Conservation (phyloP, 768 basidiomycete genomes). For the Russula compacta region DNA sequence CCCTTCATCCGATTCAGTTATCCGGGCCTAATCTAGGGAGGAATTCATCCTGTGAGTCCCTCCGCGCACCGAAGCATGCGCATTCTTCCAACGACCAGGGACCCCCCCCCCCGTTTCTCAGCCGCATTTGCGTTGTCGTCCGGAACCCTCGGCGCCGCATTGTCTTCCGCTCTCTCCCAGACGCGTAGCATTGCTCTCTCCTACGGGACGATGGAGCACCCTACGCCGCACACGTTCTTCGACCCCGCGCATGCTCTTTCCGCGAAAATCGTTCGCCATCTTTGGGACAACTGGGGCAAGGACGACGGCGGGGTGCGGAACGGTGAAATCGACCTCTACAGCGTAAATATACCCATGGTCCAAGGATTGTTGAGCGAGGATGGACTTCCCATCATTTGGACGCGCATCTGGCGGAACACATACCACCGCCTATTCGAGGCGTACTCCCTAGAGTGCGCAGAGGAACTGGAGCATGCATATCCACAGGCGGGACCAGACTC, state of each 20-base stretch:
- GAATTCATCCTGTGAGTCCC: conserved; percentile 62
- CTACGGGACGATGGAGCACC: conserved; percentile 62
- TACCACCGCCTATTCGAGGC: conserved; percentile 75
- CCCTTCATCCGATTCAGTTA: conserved; percentile 36
- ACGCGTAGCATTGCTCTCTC: conserved; percentile 76
- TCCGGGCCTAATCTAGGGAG: conserved; percentile 83
- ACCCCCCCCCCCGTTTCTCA: conserved; percentile 19
- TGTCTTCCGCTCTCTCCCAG: conserved; percentile 66
- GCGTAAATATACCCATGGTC: conserved; percentile 80
- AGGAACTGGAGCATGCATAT: conserved; percentile 22
- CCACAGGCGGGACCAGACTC: conserved; percentile 40
- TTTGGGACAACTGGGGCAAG: conserved; percentile 82
- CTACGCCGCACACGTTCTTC: conserved; percentile 43
- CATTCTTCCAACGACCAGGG: not conserved
- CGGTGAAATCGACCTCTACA: conserved; percentile 75
- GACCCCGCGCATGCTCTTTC: conserved; percentile 69
- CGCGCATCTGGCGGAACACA: conserved; percentile 75
- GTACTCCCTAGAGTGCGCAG: conserved; percentile 19
- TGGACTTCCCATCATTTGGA: conserved; percentile 68
- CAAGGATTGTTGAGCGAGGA: conserved; percentile 48
- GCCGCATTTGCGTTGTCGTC: conserved; percentile 86
- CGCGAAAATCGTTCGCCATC: conserved; percentile 53
- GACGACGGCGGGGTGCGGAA: conserved; percentile 49
- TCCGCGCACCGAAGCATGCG: not conserved
- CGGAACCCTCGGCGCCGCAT: conserved; percentile 86